Evolutionary conservation across 192 early-diverging fungal genomes (phyloP).

Genomic region (Allomyces javanicus): DNA sequence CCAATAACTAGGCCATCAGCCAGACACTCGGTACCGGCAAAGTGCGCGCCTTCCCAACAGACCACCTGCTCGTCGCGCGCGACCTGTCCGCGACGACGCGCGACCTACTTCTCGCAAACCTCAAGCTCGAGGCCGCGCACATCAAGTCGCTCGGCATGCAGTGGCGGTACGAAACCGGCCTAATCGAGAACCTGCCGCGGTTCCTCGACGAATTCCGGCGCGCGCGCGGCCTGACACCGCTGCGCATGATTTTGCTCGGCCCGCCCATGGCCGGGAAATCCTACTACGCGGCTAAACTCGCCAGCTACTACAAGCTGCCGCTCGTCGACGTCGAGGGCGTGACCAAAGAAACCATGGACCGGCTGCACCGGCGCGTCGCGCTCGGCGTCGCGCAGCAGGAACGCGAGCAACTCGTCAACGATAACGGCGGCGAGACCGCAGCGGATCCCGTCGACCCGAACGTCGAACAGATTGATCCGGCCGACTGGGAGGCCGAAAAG

Average conservation of each 20-base stretch:
- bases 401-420: conserved; percentile 10
- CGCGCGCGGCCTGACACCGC: conserved; percentile 28
- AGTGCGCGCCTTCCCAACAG: conserved; percentile 28
- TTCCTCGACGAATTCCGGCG: conserved; percentile 40
- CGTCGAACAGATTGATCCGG: background rate
- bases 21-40: conserved; percentile 27
- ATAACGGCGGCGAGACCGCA: conserved; percentile 9
- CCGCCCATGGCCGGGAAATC: conserved; percentile 37
- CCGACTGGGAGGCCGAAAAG: conserved; percentile 24
- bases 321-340: conserved; percentile 23
- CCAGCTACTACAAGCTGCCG: conserved; percentile 32
- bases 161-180: conserved; percentile 39
- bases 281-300: conserved; percentile 19
- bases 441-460: background rate
- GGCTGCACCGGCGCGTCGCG: conserved; percentile 11
- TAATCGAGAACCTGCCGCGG: conserved; percentile 27
- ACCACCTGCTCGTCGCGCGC: conserved; percentile 27
- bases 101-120: conserved; percentile 32
- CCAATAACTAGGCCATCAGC: conserved; percentile 20
- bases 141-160: conserved; percentile 34
- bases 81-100: conserved; percentile 26
- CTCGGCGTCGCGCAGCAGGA: conserved; percentile 14
- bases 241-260: conserved; percentile 32
- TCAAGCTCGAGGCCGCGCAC: conserved; percentile 31
- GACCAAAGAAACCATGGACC: conserved; percentile 22